Conservation (phyloP, 768 basidiomycete species). For the Scleroderma bovista region DNA sequence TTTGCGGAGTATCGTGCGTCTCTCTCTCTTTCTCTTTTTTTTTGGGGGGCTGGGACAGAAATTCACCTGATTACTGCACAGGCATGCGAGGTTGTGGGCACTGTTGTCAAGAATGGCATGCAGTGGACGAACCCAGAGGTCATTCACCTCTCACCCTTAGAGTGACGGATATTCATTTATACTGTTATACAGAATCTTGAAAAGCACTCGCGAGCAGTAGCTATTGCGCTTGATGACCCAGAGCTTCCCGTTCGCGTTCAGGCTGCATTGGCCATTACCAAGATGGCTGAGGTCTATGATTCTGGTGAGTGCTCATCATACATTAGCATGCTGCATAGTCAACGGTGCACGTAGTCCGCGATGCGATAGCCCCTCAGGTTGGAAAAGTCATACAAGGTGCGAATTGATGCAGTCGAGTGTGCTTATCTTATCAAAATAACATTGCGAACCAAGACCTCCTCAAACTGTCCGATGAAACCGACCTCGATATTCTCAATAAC, state of each 20-base stretch:
- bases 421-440: not conserved
- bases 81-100: constrained; percentile 80
- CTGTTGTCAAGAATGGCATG: constrained; percentile 64
- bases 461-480: constrained; percentile 87
- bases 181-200: constrained; percentile 47
- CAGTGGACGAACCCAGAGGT: constrained; percentile 63
- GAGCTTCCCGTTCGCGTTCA: constrained; percentile 83
- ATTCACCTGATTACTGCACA: constrained; percentile 19
- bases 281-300: constrained; percentile 61
- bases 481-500: constrained; percentile 76
- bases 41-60: no score
- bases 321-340: not conserved
- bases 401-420: constrained; percentile 3
- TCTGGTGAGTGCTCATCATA: constrained; percentile 40
- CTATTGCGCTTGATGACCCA: constrained; percentile 65
- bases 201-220: constrained; percentile 59
- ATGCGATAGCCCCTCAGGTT: constrained; percentile 66
- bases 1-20: constrained; percentile 69
- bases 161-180: not conserved
- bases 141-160: not conserved
- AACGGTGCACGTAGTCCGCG: constrained; percentile 45
- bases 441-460: constrained; percentile 55
- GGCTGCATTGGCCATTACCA: constrained; percentile 73
- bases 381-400: constrained; percentile 84
- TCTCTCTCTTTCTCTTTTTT: not conserved